Evolutionary conservation across 2,329 filamentous ascomycete genomes (phyloP).

Genomic region (Talaromyces sp.): DNA sequence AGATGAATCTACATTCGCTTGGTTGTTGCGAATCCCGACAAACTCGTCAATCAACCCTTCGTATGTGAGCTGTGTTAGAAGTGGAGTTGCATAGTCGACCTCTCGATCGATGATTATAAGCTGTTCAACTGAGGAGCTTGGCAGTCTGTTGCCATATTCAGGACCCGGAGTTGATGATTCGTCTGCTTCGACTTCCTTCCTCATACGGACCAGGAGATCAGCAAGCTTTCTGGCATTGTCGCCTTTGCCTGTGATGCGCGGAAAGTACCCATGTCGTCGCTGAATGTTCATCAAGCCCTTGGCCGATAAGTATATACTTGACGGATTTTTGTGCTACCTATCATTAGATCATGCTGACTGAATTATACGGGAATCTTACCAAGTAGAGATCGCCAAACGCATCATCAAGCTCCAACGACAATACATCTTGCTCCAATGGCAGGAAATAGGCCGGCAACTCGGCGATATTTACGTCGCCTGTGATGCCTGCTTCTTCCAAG

Average conservation of each 20-base stretch:
- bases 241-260: constrained; percentile 89
- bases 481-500: constrained; percentile 84
- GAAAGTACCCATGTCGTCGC: constrained; percentile 86
- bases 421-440: constrained; percentile 81
- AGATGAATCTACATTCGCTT: constrained; percentile 86
- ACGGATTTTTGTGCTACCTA: constrained; percentile 72
- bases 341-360: constrained; percentile 8
- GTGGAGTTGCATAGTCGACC: constrained; percentile 84
- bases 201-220: constrained; percentile 83
- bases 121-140: constrained; percentile 83
- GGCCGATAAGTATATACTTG: constrained; percentile 81
- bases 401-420: constrained; percentile 86
- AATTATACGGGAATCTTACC: constrained; percentile 35
- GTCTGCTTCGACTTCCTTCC: constrained; percentile 82
- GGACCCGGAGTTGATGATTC: constrained; percentile 58
- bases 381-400: constrained; percentile 85
- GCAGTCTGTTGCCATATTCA: constrained; percentile 60
- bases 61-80: constrained; percentile 94
- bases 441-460: constrained; percentile 89
- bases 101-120: constrained; percentile 94
- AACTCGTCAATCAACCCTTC: constrained; percentile 93
- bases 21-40: constrained; percentile 86
- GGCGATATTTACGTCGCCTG: constrained; percentile 84
- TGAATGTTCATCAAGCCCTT: constrained; percentile 93
- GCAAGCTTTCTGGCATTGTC: constrained; percentile 87